Base-by-base conservation (phyloP, 371 early-diverging fungal species). In the Rhizopus stolonifer region DNA sequence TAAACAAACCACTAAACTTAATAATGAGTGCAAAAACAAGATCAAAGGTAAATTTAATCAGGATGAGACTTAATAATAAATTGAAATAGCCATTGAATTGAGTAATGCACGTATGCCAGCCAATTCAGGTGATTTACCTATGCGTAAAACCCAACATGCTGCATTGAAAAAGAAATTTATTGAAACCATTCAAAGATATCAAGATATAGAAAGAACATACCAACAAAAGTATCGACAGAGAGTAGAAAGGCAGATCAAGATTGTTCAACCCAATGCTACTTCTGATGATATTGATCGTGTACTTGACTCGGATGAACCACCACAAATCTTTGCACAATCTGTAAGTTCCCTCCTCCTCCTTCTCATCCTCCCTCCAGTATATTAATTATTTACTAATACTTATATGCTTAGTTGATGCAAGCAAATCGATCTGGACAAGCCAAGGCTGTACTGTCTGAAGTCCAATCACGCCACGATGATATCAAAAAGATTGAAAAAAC, bases 401-500 rank as follows among this genome's bases (percentile, higher is more conserved):
- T 34, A 53, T 32, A 22, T 8, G 19, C 34, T 19, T 63, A 86
- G 86, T 77, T 88, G 33, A 71, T 90, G 62, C 79, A 83, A 58
- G 65, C 77, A 18, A 85, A 83, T 23, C 84, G 90, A 46, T 82
- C 83, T 24, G 85, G 86, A 14, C 90, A 91, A 60, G 92, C 94
- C 17, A 79, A 73, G 48, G 71, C 81, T 21, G 93, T 89, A 17
- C 67, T 94, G 39, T 68, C 77, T 26, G 92, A 92, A 69, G 91
- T 94, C 17, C 91, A 92, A 69, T 82, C 82, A 54, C 77, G 90
- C 40, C 94, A 94, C 57, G 80, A 88, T 48, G 94, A 94, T 56
- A 89, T 94, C 48, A 80, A 89, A 60, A 83, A 85, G 65, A 92
- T 94, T 54, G 94, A 92, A 66, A 83, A 86, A 69, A 84, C 85